These are phyloP conservation scores for Ploettnerulaceae sp. DNA, from an alignment of 2,329 filamentous ascomycete genomes.

Conservation along the genomic window DNA sequence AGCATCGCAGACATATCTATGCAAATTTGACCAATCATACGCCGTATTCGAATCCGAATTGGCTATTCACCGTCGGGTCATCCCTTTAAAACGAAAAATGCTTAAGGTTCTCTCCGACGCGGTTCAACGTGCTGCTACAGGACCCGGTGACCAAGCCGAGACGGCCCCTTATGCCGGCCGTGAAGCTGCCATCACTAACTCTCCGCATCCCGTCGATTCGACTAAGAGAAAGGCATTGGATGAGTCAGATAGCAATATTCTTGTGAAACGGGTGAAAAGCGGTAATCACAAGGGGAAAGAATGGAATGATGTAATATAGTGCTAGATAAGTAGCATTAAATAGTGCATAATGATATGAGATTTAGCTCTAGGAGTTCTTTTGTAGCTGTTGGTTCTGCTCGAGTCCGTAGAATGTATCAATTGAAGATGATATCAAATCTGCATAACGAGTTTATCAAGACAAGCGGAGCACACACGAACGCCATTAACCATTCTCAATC, in stretches of 20 bases:
- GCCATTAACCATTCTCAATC: background rate
- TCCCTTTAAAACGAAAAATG: slow-evolving; percentile 1
- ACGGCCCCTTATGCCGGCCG: background rate
- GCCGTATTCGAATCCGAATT: slow-evolving; percentile 1
- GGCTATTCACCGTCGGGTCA: slow-evolving; percentile 1
- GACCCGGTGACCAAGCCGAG: slow-evolving; percentile 1
- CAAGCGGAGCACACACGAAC: background rate
- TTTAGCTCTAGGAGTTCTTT: background rate
- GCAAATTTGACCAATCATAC: background rate
- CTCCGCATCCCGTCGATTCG: slow-evolving; percentile 1
- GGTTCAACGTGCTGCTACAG: background rate
- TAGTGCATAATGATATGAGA: background rate
- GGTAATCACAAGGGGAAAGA: background rate
- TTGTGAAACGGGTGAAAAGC: background rate
- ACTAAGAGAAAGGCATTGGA: slow-evolving; percentile 1
- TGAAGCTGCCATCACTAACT: slow-evolving; percentile 1
- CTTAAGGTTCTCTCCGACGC: slow-evolving; percentile 1
- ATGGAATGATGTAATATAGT: background rate
- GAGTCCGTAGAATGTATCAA: background rate
- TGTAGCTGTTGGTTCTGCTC: too few species aligned
- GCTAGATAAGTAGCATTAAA: background rate
- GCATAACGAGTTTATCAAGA: background rate
- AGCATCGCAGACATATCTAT: slow-evolving; percentile 1
- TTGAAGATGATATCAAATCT: too few species aligned
- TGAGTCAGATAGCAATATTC: slow-evolving; percentile 2